Evolutionary conservation across 495 filamentous ascomycete species (phyloP).

Genomic region (Glarea lozoyensis): DNA sequence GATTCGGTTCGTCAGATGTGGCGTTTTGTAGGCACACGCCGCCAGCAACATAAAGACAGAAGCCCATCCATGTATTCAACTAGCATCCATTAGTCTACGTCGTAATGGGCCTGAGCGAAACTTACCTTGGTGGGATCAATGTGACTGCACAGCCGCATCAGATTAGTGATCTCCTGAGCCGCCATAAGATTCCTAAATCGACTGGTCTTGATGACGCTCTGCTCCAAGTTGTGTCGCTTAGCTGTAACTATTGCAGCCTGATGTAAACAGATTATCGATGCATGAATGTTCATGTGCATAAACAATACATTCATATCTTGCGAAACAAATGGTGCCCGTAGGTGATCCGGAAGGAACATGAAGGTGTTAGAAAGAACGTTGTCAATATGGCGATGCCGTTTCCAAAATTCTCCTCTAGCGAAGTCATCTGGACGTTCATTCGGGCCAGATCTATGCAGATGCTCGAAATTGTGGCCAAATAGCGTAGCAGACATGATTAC

Average conservation of each 20-base stretch:
- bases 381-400: slow-evolving; percentile 79
- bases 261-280: slow-evolving; percentile 90
- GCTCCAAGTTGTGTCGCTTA: slow-evolving; percentile 70
- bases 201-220: slow-evolving; percentile 69
- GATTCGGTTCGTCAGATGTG: slow-evolving; percentile 71
- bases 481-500: slow-evolving; percentile 76
- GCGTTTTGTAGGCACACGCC: slow-evolving; percentile 91
- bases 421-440: slow-evolving; percentile 80
- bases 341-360: slow-evolving; percentile 66
- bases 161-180: slow-evolving; percentile 84
- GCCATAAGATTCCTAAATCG: slow-evolving; percentile 85
- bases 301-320: slow-evolving; percentile 84
- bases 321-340: slow-evolving; percentile 72
- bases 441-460: slow-evolving; percentile 77
- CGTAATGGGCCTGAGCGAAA: neutral
- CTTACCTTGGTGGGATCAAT: slow-evolving; percentile 69
- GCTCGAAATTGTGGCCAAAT: slow-evolving; percentile 87
- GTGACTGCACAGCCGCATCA: slow-evolving; percentile 90
- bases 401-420: slow-evolving; percentile 85
- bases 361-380: slow-evolving; percentile 80
- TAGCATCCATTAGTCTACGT: slow-evolving; percentile 25
- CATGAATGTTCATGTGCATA: slow-evolving; percentile 91
- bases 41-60: slow-evolving; percentile 88
- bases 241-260: slow-evolving; percentile 96
- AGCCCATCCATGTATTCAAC: slow-evolving; percentile 94